Conservation (phyloP, 1,284 basidiomycete genomes). For the Sphaerobolus stellatus region DNA sequence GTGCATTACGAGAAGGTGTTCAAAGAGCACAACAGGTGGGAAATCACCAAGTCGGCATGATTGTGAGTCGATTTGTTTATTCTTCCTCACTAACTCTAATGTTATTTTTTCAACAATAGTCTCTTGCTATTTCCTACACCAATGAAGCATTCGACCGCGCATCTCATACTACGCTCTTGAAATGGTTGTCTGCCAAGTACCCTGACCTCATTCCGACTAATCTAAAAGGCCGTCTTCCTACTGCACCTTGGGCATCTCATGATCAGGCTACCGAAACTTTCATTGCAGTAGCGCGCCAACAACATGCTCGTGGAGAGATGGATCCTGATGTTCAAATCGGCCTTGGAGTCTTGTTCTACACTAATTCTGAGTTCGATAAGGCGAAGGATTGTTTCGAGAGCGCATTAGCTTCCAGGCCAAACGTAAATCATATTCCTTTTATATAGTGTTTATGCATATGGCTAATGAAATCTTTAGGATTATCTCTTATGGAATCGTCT, state of each 20-base stretch:
- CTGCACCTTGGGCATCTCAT: constrained; percentile 82
- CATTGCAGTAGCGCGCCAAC: constrained; percentile 79
- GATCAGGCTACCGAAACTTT: constrained; percentile 82
- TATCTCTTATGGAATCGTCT: constrained; percentile 96
- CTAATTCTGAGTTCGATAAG: constrained; percentile 72
- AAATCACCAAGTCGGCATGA: constrained; percentile 74
- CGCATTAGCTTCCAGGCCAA: constrained; percentile 77
- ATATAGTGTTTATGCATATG: not conserved
- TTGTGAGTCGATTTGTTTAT: constrained; percentile 55
- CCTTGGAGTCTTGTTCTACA: constrained; percentile 93
- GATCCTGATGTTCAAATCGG: constrained; percentile 95
- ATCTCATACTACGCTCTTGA: constrained; percentile 84
- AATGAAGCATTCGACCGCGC: constrained; percentile 93
- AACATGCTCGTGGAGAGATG: constrained; percentile 68
- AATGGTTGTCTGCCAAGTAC: constrained; percentile 81
- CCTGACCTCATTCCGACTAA: constrained; percentile 64
- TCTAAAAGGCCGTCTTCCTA: constrained; percentile 54
- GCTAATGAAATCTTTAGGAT: constrained; percentile 51
- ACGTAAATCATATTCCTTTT: constrained; percentile 35
- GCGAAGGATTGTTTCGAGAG: constrained; percentile 91
- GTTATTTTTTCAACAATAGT: constrained; percentile 45
- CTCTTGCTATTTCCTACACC: constrained; percentile 94
- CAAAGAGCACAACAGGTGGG: constrained; percentile 59
- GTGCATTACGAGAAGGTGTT: constrained; percentile 71
- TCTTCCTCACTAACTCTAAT: not conserved